Conservation (phyloP, 257 asterid genomes). For the Salvia splendens region DNA sequence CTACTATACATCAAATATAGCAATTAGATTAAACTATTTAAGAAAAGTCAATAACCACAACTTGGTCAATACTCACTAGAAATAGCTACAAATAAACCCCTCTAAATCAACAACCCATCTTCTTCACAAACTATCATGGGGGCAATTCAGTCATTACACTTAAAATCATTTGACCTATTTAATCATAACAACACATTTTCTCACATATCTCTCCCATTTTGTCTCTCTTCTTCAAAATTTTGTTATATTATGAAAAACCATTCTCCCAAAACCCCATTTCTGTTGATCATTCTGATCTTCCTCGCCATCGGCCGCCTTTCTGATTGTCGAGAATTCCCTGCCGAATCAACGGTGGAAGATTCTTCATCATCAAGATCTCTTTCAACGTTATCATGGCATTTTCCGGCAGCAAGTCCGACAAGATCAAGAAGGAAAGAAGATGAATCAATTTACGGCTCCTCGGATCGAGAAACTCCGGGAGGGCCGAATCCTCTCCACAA, state of each 20-base stretch:
- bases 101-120: slow-evolving; percentile 24
- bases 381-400: slow-evolving; percentile 36
- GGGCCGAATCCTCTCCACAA: slow-evolving; percentile 68
- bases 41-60: slow-evolving; percentile 29
- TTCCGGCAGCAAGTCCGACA: slow-evolving; percentile 36
- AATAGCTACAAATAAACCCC: too few species aligned
- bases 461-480: slow-evolving; percentile 49
- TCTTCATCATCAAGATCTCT: slow-evolving; percentile 23
- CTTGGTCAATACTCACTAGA: slow-evolving; percentile 41
- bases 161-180: slow-evolving; percentile 8
- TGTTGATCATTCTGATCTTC: slow-evolving; percentile 34
- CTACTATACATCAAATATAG: too few species aligned
- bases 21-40: too few species aligned
- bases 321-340: slow-evolving; percentile 27
- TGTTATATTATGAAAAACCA: slow-evolving; percentile 29
- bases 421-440: slow-evolving; percentile 29
- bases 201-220: neutral
- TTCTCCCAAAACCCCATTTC: slow-evolving; percentile 10
- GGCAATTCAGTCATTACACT: slow-evolving; percentile 29
- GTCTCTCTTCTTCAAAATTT: neutral
- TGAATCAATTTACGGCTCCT: slow-evolving; percentile 35
- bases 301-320: slow-evolving; percentile 27
- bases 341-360: slow-evolving; percentile 13
- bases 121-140: slow-evolving; percentile 29
- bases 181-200: slow-evolving; percentile 11